Evolutionary conservation across 2,329 filamentous ascomycete species (phyloP).

Genomic region (Plectosphaerella sp.): DNA sequence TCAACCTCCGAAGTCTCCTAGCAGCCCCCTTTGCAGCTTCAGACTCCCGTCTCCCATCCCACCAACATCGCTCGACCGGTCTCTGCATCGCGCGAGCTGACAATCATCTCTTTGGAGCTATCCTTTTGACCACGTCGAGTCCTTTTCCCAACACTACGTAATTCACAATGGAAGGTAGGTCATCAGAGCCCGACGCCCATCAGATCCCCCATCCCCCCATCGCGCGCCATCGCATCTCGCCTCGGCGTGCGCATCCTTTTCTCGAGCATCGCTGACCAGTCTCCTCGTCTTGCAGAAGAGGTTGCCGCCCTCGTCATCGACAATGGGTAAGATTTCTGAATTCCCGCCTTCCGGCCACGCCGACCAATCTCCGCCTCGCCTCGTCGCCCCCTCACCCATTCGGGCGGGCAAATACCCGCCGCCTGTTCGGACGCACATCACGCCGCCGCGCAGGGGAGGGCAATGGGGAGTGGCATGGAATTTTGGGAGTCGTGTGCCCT

Average conservation of each 20-base stretch:
- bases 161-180: constrained; percentile 17
- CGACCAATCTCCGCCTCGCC: constrained; percentile 21
- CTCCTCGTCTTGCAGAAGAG: constrained; percentile 70
- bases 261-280: constrained; percentile 33
- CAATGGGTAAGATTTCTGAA: constrained; percentile 86
- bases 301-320: constrained; percentile 99
- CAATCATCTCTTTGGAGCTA: constrained; percentile 5
- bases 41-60: constrained; percentile 10
- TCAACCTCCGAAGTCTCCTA: constrained; percentile 10
- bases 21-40: constrained; percentile 7
- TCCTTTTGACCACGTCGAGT: constrained; percentile 3
- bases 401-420: constrained; percentile 2
- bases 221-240: constrained; percentile 6
- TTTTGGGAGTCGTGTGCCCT: too few species aligned
- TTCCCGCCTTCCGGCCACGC: constrained; percentile 23
- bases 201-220: neutral
- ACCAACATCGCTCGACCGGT: constrained; percentile 12
- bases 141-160: constrained; percentile 12
- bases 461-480: neutral
- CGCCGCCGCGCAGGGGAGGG: too few species aligned
- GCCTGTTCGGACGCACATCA: neutral
- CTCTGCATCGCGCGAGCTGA: constrained; percentile 13
- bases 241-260: neutral
- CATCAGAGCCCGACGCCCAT: constrained; percentile 6
- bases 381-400: constrained; percentile 2